Conservation (phyloP, 73 alveolate genomes). For the Tetrahymena borealis region DNA sequence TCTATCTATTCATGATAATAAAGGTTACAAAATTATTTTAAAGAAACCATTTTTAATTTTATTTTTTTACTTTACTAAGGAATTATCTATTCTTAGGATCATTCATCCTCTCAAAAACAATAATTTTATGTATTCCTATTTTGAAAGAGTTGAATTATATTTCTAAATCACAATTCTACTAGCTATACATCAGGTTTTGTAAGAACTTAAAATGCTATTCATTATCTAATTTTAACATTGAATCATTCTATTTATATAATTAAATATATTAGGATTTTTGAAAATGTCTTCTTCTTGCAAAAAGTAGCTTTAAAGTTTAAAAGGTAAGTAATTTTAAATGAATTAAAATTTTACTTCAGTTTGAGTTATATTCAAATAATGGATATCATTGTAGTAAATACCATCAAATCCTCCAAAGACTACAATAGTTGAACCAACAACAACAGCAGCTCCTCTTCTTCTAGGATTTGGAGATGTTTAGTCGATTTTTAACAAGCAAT, state of each 20-base stretch:
- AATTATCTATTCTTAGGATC: background rate
- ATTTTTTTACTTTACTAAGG: background rate
- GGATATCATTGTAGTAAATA: conserved; percentile 36
- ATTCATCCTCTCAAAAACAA: background rate
- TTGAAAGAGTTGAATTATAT: background rate
- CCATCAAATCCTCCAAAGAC: conserved; percentile 68
- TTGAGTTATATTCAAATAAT: conserved; percentile 15
- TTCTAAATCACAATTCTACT: background rate
- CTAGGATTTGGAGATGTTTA: conserved; percentile 40
- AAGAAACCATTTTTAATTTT: background rate
- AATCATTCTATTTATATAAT: background rate
- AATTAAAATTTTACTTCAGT: background rate
- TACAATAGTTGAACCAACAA: conserved; percentile 43
- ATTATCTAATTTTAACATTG: background rate
- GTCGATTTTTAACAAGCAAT: conserved; percentile 16
- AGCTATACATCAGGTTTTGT: background rate
- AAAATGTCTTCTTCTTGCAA: no score
- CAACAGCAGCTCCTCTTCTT: conserved; percentile 51
- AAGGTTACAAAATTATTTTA: no score
- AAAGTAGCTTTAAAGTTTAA: background rate
- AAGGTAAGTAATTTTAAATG: background rate
- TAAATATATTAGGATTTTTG: background rate
- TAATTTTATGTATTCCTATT: background rate
- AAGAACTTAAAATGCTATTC: background rate
- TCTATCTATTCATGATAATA: background rate